A percentile compares a stretch with the other conserved stretches of the same genome.
Conservation (phyloP, 192 early-diverging fungal species). For the Gryganskiella cystojenkinii region DNA sequence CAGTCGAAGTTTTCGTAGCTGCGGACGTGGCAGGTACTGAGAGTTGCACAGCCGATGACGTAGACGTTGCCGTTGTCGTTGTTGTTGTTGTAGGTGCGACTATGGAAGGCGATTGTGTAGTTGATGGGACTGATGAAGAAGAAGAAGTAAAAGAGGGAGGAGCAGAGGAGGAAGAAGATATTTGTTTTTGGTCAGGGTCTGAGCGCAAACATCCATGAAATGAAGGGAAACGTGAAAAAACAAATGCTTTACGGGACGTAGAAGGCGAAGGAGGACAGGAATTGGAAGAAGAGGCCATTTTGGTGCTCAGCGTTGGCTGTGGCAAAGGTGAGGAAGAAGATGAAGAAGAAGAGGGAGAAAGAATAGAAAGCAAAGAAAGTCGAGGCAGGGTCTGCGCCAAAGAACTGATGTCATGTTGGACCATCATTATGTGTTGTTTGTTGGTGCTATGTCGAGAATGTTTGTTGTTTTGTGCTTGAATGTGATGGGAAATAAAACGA, state of each 20-base stretch:
- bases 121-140: neutral
- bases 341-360: neutral
- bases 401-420: constrained; percentile 10
- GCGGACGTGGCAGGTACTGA: too few species aligned
- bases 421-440: constrained; percentile 10
- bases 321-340: constrained; percentile 4
- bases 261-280: constrained; percentile 5
- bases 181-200: neutral
- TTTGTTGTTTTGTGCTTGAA: neutral
- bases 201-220: constrained; percentile 3
- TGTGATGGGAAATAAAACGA: neutral
- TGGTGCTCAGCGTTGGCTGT: neutral
- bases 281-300: neutral
- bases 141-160: neutral
- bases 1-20: too few species aligned
- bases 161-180: constrained; percentile 1
- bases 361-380: neutral
- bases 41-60: too few species aligned
- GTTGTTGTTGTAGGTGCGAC: neutral
- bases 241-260: too few species aligned
- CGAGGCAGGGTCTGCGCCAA: constrained; percentile 16
- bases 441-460: too few species aligned
- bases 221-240: neutral
- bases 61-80: neutral
- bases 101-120: too few species aligned